phyloP scores from a whole-genome alignment of 805 yeast species.

The Pichia cephalocereana region DNA sequence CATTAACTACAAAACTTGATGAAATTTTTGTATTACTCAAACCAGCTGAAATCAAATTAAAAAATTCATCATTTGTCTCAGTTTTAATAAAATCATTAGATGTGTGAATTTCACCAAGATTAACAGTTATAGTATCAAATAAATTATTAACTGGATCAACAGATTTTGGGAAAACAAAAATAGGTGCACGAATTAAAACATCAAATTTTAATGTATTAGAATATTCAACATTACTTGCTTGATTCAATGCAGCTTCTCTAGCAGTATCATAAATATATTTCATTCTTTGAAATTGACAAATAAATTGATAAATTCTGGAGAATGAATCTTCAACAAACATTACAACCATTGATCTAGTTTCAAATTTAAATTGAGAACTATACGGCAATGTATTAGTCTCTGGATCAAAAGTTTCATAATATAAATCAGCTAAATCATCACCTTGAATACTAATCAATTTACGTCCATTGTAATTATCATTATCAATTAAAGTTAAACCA shows the following conservation, averaged over 20 bases:
- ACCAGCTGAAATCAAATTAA: slow-evolving; percentile 59
- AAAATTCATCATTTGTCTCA: slow-evolving; percentile 17
- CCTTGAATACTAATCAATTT: slow-evolving; percentile 74
- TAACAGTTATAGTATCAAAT: slow-evolving; percentile 57
- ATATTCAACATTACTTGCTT: slow-evolving; percentile 50
- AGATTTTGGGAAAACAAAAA: slow-evolving; percentile 64
- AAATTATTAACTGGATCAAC: slow-evolving; percentile 31
- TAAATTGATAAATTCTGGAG: slow-evolving; percentile 52
- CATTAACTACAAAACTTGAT: slow-evolving; percentile 44
- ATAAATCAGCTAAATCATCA: slow-evolving; percentile 64
- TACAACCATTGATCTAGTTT: slow-evolving; percentile 66
- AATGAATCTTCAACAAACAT: slow-evolving; percentile 79
- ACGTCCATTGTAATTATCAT: slow-evolving; percentile 44
- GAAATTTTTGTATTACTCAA: slow-evolving; percentile 61
- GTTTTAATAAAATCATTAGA: slow-evolving; percentile 41
- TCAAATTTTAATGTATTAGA: slow-evolving; percentile 63
- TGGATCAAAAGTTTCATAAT: slow-evolving; percentile 72
- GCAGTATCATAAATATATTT: slow-evolving; percentile 85
- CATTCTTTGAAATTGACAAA: slow-evolving; percentile 74
- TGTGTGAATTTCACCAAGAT: slow-evolving; percentile 76
- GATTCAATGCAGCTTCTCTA: slow-evolving; percentile 78
- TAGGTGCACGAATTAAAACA: slow-evolving; percentile 70
- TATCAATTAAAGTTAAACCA: slow-evolving; percentile 69
- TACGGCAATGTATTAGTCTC: slow-evolving; percentile 39
- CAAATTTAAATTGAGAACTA: slow-evolving; percentile 49